Evolutionary conservation across 441 rosid genomes (phyloP).

Genomic region (Erodium trifolium): DNA sequence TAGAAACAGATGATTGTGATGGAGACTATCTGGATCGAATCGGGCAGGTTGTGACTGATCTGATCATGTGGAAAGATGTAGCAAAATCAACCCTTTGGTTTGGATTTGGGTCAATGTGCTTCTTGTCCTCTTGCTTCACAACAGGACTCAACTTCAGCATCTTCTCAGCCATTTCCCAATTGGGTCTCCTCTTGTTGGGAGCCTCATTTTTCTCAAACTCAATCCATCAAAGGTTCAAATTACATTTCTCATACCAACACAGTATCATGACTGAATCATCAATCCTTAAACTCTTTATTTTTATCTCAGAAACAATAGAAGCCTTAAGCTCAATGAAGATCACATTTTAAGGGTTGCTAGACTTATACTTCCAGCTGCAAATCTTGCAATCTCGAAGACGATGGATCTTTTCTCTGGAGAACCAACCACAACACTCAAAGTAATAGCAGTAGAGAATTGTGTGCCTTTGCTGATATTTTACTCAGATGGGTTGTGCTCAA

Average conservation of each 20-base stretch:
- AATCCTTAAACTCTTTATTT: no score
- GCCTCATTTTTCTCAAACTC: slow-evolving; percentile 78
- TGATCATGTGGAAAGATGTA: slow-evolving; percentile 79
- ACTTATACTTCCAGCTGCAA: slow-evolving; percentile 61
- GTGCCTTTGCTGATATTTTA: not conserved
- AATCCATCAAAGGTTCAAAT: slow-evolving; percentile 49
- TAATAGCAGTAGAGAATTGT: slow-evolving; percentile 19
- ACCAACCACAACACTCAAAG: slow-evolving; percentile 85
- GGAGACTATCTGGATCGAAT: slow-evolving; percentile 46
- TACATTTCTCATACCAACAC: not conserved
- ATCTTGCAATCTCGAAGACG: slow-evolving; percentile 58
- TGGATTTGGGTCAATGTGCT: slow-evolving; percentile 71
- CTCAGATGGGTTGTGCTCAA: not conserved
- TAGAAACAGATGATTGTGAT: slow-evolving; percentile 42
- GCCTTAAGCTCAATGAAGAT: slow-evolving; percentile 53
- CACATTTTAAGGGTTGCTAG: slow-evolving; percentile 53
- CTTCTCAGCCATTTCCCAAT: slow-evolving; percentile 58
- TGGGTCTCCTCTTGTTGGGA: slow-evolving; percentile 67
- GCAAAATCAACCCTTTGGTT: slow-evolving; percentile 89
- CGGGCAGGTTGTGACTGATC: slow-evolving; percentile 43
- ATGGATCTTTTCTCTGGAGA: slow-evolving; percentile 87
- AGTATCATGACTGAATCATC: no score
- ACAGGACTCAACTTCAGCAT: slow-evolving; percentile 68
- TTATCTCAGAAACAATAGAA: slow-evolving; percentile 33
- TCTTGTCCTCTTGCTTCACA: slow-evolving; percentile 81